Percentiles rank a stretch among this genome's conserved stretches.
phyloP scores from a whole-genome alignment of 192 early-diverging fungal genomes.

The Podila horticola region DNA sequence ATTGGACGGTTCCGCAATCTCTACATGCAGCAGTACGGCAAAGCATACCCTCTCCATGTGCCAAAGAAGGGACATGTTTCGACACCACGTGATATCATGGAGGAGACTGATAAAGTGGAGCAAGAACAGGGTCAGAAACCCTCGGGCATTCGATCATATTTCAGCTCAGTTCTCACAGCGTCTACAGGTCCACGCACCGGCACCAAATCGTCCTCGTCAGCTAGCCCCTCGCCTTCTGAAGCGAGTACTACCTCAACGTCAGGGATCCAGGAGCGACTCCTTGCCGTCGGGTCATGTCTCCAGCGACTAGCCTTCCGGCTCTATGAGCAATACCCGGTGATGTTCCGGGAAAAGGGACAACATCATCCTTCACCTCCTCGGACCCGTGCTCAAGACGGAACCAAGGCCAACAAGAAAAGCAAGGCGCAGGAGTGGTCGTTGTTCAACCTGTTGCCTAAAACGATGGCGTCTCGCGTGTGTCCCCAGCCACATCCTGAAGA shows the following conservation, averaged over 20 bases:
- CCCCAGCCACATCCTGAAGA: not conserved
- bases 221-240: not conserved
- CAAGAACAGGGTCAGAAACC: not conserved
- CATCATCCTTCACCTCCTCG: not conserved
- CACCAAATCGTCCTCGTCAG: not conserved
- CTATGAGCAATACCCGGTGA: not conserved
- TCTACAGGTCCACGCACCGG: not conserved
- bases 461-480: not conserved
- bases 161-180: not conserved
- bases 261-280: not conserved
- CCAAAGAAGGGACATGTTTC: not conserved
- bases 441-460: not conserved
- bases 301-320: not conserved
- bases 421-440: not conserved
- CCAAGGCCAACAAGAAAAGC: not conserved
- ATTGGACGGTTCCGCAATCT: constrained; percentile 81
- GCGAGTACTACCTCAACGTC: not conserved
- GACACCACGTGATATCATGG: not conserved
- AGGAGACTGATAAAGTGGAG: not conserved
- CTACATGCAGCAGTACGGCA: constrained; percentile 58
- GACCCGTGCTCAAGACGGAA: not conserved
- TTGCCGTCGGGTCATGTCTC: not conserved
- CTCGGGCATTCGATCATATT: not conserved
- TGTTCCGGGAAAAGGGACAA: not conserved
- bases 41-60: not conserved